Evolutionary conservation across 306 rosid genomes (phyloP).

Genomic region (Begonia masoniana): DNA sequence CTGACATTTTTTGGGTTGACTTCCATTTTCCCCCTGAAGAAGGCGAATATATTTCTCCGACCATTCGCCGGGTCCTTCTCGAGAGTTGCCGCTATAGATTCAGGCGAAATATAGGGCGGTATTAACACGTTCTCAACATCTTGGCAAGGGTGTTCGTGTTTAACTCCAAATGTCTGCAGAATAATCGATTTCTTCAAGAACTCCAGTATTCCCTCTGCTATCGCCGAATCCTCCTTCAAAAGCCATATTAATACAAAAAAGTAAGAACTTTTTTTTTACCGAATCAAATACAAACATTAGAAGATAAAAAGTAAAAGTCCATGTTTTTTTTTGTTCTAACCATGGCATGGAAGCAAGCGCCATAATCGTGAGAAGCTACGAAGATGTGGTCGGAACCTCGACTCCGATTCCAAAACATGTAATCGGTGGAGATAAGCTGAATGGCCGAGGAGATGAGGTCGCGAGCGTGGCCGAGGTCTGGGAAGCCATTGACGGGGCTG

Average conservation of each 20-base stretch:
- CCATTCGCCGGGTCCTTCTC: slow-evolving; percentile 28
- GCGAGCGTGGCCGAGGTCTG: slow-evolving; percentile 91
- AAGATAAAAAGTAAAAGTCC: neutral
- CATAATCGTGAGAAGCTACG: slow-evolving; percentile 88
- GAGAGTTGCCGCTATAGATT: slow-evolving; percentile 21
- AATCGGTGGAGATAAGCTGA: slow-evolving; percentile 26
- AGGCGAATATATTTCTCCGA: slow-evolving; percentile 68
- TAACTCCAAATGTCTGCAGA: slow-evolving; percentile 81
- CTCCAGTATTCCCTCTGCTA: slow-evolving; percentile 57
- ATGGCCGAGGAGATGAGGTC: slow-evolving; percentile 54
- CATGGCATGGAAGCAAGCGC: slow-evolving; percentile 85
- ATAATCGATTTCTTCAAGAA: slow-evolving; percentile 65
- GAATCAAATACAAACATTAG: neutral
- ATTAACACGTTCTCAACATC: slow-evolving; percentile 78
- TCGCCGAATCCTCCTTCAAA: slow-evolving; percentile 70
- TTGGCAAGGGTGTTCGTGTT: slow-evolving; percentile 63
- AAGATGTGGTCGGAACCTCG: slow-evolving; percentile 77
- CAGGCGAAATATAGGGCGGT: slow-evolving; percentile 78
- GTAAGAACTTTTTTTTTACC: neutral
- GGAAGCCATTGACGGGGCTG: slow-evolving; percentile 80
- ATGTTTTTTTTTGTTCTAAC: slow-evolving; percentile 13
- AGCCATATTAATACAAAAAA: neutral
- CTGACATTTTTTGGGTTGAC: slow-evolving; percentile 87
- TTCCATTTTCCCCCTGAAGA: slow-evolving; percentile 96
- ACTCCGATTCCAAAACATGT: slow-evolving; percentile 67